Percentiles rank a stretch among this genome's conserved stretches.
Evolutionary conservation across 2,329 filamentous ascomycete genomes (phyloP).

Genomic region (Stachybotrys echinatus): DNA sequence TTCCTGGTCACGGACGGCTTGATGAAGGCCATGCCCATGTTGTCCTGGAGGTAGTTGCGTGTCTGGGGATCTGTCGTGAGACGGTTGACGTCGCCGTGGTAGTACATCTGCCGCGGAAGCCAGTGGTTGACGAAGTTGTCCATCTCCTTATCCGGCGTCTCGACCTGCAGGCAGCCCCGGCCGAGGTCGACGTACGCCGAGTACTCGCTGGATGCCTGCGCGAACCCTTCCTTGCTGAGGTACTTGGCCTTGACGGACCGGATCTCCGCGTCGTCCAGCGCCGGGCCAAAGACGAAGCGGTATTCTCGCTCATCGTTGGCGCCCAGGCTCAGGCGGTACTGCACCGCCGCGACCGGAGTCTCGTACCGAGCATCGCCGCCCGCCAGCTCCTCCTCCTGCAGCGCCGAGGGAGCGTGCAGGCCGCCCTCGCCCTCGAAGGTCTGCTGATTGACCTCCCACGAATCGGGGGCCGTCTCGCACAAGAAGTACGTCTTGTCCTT

Average conservation of each 20-base stretch:
- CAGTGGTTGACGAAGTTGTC: constrained; percentile 57
- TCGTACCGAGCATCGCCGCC: constrained; percentile 49
- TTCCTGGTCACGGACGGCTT: constrained; percentile 41
- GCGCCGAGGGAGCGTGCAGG: constrained; percentile 42
- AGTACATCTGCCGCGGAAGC: constrained; percentile 52
- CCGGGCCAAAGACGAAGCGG: constrained; percentile 51
- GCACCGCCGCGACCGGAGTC: constrained; percentile 47
- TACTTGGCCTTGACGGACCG: constrained; percentile 38
- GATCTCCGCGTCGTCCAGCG: constrained; percentile 46
- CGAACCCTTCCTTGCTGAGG: constrained; percentile 43
- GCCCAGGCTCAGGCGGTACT: constrained; percentile 39
- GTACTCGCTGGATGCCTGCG: constrained; percentile 39
- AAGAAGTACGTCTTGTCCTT: constrained; percentile 55
- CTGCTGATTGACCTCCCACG: constrained; percentile 48
- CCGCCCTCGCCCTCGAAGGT: constrained; percentile 52
- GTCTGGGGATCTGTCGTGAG: constrained; percentile 55
- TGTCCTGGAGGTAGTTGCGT: constrained; percentile 54
- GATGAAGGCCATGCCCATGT: constrained; percentile 57
- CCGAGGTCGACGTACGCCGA: constrained; percentile 45
- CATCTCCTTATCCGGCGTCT: constrained; percentile 47
- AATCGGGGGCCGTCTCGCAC: constrained; percentile 43
- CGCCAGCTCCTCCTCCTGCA: constrained; percentile 29
- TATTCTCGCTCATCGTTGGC: constrained; percentile 37
- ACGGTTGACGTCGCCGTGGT: constrained; percentile 54
- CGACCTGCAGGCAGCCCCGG: constrained; percentile 43